Evolutionary conservation across 352 stramenopile species (phyloP).

Genomic region (Phytophthora gonapodyides): DNA sequence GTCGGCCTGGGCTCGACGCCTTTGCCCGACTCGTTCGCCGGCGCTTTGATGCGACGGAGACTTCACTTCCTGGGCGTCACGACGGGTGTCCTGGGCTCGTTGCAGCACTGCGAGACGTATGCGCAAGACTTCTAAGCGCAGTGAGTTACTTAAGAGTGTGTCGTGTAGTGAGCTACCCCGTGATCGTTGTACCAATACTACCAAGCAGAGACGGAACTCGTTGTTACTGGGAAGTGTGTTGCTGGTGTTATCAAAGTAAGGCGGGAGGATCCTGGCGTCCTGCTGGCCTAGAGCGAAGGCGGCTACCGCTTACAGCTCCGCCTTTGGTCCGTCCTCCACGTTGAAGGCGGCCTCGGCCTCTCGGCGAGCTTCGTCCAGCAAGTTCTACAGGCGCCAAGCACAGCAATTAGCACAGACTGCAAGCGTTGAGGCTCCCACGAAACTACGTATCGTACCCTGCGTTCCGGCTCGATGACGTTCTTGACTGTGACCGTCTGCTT

Average conservation of each 20-base stretch:
- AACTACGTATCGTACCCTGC: conserved; percentile 25
- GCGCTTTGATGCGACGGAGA: conserved; percentile 41
- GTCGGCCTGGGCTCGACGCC: conserved; percentile 48
- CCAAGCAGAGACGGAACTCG: conserved; percentile 4
- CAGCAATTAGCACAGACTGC: conserved; percentile 6
- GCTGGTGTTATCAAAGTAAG: conserved; percentile 18
- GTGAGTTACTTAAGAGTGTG: no score
- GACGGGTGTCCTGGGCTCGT: conserved; percentile 30
- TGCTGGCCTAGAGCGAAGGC: conserved; percentile 3
- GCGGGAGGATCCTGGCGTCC: neutral
- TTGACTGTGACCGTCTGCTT: conserved; percentile 45
- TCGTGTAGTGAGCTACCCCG: no score
- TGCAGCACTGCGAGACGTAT: conserved; percentile 45
- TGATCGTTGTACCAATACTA: conserved; percentile 14
- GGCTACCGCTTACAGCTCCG: conserved; percentile 33
- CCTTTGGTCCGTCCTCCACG: conserved; percentile 13
- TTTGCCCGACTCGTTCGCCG: conserved; percentile 39
- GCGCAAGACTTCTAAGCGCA: conserved; percentile 12
- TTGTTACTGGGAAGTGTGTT: conserved; percentile 1
- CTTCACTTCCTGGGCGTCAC: conserved; percentile 46
- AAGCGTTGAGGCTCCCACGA: neutral
- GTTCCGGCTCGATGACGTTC: conserved; percentile 37
- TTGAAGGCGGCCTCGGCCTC: conserved; percentile 42
- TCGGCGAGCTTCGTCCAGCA: conserved; percentile 47
- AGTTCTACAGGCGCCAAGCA: conserved; percentile 33